These are phyloP conservation scores for Neurospora crassa DNA, from an alignment of 2,329 filamentous ascomycete genomes.

Conservation along the genomic window DNA sequence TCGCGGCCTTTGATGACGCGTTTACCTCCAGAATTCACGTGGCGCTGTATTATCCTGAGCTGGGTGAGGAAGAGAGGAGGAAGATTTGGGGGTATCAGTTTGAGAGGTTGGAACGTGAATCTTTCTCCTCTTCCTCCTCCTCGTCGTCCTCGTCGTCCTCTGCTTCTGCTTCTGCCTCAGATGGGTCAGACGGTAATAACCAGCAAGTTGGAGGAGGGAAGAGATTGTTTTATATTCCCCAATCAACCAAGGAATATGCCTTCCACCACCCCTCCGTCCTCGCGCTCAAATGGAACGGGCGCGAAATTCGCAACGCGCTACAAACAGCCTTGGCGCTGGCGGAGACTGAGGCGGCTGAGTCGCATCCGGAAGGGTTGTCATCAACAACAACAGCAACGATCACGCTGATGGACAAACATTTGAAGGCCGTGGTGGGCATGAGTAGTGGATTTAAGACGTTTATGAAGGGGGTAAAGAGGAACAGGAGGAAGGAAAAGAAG, in stretches of 20 bases:
- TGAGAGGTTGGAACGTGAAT: conserved; percentile 28
- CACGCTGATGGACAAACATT: conserved; percentile 24
- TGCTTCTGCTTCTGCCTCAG: no score
- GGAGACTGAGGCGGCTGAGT: conserved; percentile 26
- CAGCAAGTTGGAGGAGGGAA: no score
- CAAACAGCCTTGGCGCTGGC: conserved; percentile 36
- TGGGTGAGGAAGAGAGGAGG: conserved; percentile 31
- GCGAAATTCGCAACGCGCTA: conserved; percentile 27
- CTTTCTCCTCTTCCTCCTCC: neutral
- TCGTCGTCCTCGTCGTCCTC: no score
- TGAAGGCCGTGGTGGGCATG: conserved; percentile 29
- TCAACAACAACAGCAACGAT: conserved; percentile 8
- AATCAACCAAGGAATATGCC: conserved; percentile 30
- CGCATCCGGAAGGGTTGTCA: neutral
- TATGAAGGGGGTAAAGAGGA: conserved; percentile 14
- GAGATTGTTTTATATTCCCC: conserved; percentile 20
- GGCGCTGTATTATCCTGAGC: conserved; percentile 34
- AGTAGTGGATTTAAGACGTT: conserved; percentile 29
- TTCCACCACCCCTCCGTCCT: conserved; percentile 28
- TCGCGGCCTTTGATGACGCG: conserved; percentile 37
- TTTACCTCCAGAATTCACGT: conserved; percentile 41
- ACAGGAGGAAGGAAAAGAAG: conserved; percentile 5
- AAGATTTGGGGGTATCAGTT: conserved; percentile 37
- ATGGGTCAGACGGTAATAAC: no score
- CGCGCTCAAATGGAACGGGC: conserved; percentile 31